Evolutionary conservation across 2,329 filamentous ascomycete genomes (phyloP).

Genomic region (Pseudogymnoascus pannorum): DNA sequence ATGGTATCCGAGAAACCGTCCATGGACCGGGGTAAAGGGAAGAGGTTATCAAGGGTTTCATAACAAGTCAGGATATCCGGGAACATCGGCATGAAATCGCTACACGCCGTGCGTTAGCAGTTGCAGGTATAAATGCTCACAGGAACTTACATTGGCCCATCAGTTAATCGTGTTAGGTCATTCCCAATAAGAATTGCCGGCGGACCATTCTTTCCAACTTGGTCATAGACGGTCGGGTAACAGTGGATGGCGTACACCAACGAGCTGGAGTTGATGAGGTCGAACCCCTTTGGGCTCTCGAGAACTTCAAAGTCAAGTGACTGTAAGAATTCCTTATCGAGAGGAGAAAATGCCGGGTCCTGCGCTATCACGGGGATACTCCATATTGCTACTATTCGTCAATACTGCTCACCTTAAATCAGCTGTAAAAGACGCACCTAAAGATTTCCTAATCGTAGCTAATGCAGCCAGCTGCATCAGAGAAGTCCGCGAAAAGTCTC

Average conservation of each 20-base stretch:
- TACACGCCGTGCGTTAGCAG: neutral
- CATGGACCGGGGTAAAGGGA: neutral
- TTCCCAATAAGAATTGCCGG: conserved; percentile 26
- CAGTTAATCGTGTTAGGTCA: neutral
- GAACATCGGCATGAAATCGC: neutral
- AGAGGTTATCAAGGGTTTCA: neutral
- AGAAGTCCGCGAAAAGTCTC: conserved; percentile 24
- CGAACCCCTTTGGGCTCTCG: conserved; percentile 25
- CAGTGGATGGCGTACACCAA: conserved; percentile 31
- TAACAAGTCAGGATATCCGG: neutral
- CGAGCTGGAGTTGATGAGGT: conserved; percentile 19
- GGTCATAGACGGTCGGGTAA: conserved; percentile 25
- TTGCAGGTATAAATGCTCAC: neutral
- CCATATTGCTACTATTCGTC: neutral
- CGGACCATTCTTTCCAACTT: conserved; percentile 17
- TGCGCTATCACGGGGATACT: conserved; percentile 19
- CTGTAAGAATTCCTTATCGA: conserved; percentile 25
- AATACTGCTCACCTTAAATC: neutral
- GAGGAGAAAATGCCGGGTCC: conserved; percentile 27
- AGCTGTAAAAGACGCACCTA: conserved; percentile 14
- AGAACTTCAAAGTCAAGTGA: conserved; percentile 22
- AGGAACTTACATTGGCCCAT: neutral
- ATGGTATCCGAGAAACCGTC: neutral
- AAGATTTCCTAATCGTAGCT: conserved; percentile 19
- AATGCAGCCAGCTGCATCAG: conserved; percentile 27